phyloP scores from a whole-genome alignment of 192 early-diverging fungal species.

The Backusella luteola region DNA sequence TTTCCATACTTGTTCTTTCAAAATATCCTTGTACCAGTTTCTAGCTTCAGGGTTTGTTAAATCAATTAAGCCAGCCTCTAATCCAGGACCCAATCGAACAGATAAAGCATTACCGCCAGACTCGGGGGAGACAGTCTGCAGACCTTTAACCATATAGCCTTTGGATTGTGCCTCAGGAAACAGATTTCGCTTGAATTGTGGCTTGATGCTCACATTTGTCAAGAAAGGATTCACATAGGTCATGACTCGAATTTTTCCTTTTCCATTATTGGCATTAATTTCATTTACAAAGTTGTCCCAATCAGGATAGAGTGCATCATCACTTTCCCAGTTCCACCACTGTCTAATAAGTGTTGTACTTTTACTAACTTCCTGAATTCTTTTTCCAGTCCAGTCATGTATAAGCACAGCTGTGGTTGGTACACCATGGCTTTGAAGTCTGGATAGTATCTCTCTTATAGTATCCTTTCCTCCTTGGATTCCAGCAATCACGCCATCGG shows the following conservation, averaged over 20 bases:
- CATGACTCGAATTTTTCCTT: slow-evolving; percentile 14
- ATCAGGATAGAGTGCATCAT: slow-evolving; percentile 33
- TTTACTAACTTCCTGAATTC: slow-evolving; percentile 22
- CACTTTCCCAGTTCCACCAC: slow-evolving; percentile 46
- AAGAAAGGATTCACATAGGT: slow-evolving; percentile 39
- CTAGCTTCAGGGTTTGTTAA: slow-evolving; percentile 37
- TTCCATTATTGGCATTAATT: background rate
- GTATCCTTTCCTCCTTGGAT: slow-evolving; percentile 40
- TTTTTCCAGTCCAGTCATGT: slow-evolving; percentile 40
- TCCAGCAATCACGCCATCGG: slow-evolving; percentile 34
- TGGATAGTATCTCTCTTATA: slow-evolving; percentile 25
- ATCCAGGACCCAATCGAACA: slow-evolving; percentile 5
- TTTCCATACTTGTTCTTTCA: slow-evolving; percentile 34
- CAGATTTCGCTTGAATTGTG: slow-evolving; percentile 21
- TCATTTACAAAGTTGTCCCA: slow-evolving; percentile 26
- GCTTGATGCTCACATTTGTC: slow-evolving; percentile 24
- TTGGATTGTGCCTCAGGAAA: slow-evolving; percentile 33
- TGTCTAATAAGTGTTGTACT: slow-evolving; percentile 22
- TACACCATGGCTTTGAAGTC: slow-evolving; percentile 6
- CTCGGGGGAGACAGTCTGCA: background rate
- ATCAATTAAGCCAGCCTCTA: slow-evolving; percentile 38
- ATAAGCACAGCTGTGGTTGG: slow-evolving; percentile 38
- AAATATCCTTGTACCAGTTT: slow-evolving; percentile 35
- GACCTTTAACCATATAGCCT: slow-evolving; percentile 25
- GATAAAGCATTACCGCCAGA: slow-evolving; percentile 18